Evolutionary conservation across 164 flowering plant species (phyloP), one percentile per base, ranked within the genome.

Genomic region (Vitis riparia): DNA sequence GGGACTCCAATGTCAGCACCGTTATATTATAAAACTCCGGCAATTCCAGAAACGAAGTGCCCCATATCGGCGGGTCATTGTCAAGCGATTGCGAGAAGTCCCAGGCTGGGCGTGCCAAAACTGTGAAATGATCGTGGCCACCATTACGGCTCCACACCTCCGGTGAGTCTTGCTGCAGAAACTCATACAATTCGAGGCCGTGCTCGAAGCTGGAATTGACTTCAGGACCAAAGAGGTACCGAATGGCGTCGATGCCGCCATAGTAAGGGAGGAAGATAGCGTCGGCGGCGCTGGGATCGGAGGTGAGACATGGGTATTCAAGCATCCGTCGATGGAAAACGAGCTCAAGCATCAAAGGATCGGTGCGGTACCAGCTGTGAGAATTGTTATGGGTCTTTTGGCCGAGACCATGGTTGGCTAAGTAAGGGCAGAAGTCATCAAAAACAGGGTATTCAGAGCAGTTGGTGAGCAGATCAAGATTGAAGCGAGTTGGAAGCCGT

Each of bases 41-140:
- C 56, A 88, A 23, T 56, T 89, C 88, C 3, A 95, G 84, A 52
- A 95, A 90, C 10, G 96, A 89, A 4, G 98, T 95, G 11, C 99
- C 99, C 91, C 96, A 95, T 8, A 81, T 14, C 0, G 90, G 89
- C 8, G 88, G 89, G 51, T 89, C 90, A 57, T 67, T 73, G 5
- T 61, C 16, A 51, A 80, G 48, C 2, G 91, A 85, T 77, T 86
- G 96, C 15, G 87, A 88, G 76, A 91, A 93, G 71, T 95, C 99
- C 99, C 98, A 91, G 0, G 99, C 97, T 19, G 94, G 83, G 0
- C 98, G 73, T 0, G 97, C 92, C 90, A 91, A 86, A 27, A 95
- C 89, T 48, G 91, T 48, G 75, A 95, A 91, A 76, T 95, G 98
- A 59, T 95, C 98, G 65, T 83, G 86, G 11, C 97, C 97, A 50